Percentiles rank a stretch among this genome's conserved stretches.
phyloP scores from a whole-genome alignment of 345 rosid species.

The Limnanthes douglasii region DNA sequence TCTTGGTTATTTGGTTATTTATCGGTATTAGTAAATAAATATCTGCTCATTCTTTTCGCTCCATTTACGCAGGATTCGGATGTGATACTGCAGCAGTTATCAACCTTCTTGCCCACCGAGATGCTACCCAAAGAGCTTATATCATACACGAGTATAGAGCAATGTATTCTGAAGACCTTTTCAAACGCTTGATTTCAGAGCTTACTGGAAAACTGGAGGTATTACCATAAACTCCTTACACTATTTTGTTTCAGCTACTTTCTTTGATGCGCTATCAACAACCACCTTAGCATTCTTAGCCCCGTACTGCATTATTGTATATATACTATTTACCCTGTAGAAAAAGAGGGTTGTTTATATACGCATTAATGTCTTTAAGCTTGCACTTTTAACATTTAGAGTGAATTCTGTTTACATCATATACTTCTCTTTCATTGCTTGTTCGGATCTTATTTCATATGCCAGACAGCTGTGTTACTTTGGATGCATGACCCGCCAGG shows the following conservation, averaged over 20 bases:
- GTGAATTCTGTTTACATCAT: too few species aligned
- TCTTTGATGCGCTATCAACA: background rate
- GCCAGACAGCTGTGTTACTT: constrained; percentile 40
- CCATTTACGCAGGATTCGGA: constrained; percentile 28
- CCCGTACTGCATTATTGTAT: too few species aligned
- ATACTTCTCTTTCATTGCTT: background rate
- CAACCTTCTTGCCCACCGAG: constrained; percentile 52
- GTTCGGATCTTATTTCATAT: background rate
- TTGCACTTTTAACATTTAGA: too few species aligned
- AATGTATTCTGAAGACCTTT: constrained; percentile 30
- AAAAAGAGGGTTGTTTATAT: too few species aligned
- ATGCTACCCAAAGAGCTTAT: constrained; percentile 34
- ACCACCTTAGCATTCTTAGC: too few species aligned
- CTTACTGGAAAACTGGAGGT: constrained; percentile 54
- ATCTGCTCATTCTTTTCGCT: background rate
- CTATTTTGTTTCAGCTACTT: background rate
- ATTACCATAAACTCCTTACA: constrained; percentile 1
- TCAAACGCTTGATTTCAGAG: too few species aligned
- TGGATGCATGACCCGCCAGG: constrained; percentile 61
- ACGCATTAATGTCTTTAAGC: too few species aligned
- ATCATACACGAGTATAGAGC: constrained; percentile 40
- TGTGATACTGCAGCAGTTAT: constrained; percentile 36
- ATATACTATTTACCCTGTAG: too few species aligned
- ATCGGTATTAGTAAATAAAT: background rate
- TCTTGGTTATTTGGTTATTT: too few species aligned